These are phyloP conservation scores for Tetrapisispora fleetii DNA, from an alignment of 805 yeast species.

Conservation along the genomic window DNA sequence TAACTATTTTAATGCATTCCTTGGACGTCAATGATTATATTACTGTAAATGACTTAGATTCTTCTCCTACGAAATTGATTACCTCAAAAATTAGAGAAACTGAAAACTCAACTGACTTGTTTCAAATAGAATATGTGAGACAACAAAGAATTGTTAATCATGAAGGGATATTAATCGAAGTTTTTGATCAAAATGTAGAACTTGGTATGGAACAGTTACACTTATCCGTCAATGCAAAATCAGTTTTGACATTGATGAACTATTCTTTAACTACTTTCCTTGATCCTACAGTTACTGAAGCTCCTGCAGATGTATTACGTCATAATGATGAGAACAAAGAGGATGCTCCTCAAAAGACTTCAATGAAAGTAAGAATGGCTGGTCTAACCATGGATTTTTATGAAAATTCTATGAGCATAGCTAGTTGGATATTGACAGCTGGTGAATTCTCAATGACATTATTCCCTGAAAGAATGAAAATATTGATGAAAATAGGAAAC, in stretches of 20 bases:
- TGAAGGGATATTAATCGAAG: conserved; percentile 44
- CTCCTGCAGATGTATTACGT: conserved; percentile 61
- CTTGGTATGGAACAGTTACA: conserved; percentile 71
- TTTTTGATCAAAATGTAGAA: conserved; percentile 66
- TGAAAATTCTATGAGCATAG: conserved; percentile 75
- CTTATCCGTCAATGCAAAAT: conserved; percentile 65
- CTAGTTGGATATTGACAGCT: conserved; percentile 64
- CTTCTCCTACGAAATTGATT: conserved; percentile 57
- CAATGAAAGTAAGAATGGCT: conserved; percentile 56
- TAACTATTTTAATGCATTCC: conserved; percentile 54
- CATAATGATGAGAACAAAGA: conserved; percentile 52
- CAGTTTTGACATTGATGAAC: conserved; percentile 68
- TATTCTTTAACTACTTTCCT: conserved; percentile 82
- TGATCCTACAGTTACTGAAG: conserved; percentile 57
- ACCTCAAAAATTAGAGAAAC: conserved; percentile 38
- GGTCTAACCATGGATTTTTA: conserved; percentile 67
- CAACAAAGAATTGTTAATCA: conserved; percentile 49
- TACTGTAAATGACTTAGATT: conserved; percentile 39
- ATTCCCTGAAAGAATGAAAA: conserved; percentile 68
- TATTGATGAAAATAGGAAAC: conserved; percentile 67
- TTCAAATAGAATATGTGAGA: conserved; percentile 50
- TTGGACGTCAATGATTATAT: conserved; percentile 68
- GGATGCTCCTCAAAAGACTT: conserved; percentile 64
- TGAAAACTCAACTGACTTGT: conserved; percentile 38
- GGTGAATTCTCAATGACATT: conserved; percentile 60